These are phyloP conservation scores for Syzygium syzygioides DNA, from an alignment of 441 rosid genomes.

Conservation along the genomic window DNA sequence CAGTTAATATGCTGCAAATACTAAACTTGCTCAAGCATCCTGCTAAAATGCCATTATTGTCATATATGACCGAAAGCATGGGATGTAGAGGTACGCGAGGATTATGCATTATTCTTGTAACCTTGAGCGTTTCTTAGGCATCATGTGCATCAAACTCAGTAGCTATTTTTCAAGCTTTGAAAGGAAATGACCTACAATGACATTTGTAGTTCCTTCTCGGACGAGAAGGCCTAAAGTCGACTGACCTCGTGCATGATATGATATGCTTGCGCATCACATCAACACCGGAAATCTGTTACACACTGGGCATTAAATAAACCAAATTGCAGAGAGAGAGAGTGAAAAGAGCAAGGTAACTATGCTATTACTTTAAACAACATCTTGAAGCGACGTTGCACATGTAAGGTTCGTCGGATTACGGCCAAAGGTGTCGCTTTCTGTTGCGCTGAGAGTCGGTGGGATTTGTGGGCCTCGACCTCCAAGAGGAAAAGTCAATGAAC, in stretches of 20 bases:
- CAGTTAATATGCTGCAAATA: too few species aligned
- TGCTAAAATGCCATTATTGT: neutral
- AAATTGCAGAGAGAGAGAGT: neutral
- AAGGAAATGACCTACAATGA: neutral
- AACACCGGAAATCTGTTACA: neutral
- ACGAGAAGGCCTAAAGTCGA: neutral
- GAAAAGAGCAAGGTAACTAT: neutral
- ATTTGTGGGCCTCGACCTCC: neutral
- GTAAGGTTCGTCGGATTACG: neutral
- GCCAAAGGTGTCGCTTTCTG: neutral
- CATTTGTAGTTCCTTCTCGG: neutral
- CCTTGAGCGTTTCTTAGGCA: neutral
- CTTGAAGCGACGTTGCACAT: neutral
- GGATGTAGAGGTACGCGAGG: neutral
- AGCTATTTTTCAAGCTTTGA: neutral
- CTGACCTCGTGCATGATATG: neutral
- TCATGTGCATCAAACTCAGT: neutral
- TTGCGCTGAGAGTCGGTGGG: neutral
- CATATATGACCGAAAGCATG: too few species aligned
- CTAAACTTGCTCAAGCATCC: neutral
- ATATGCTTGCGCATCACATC: neutral
- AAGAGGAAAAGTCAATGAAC: neutral
- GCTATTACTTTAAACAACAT: neutral
- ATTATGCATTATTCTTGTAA: neutral
- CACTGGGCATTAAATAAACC: neutral